phyloP scores from a whole-genome alignment of 345 rosid species.

The Lumnitzera littorea region DNA sequence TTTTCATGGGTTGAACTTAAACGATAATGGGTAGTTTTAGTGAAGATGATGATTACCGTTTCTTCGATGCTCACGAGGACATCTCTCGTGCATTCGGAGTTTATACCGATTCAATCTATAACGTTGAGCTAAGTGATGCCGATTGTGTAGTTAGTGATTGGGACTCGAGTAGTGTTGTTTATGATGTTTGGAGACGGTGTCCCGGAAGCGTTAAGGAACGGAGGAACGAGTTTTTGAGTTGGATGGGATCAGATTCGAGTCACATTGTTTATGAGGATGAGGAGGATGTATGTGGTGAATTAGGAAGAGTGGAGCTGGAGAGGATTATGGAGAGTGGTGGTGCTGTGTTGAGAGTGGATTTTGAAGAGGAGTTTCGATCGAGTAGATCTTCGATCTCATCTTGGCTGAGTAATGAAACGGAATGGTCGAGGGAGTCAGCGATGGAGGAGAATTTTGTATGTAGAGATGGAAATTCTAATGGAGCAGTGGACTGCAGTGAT shows the following conservation, averaged over 20 bases:
- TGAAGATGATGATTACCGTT: constrained; percentile 52
- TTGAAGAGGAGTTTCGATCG: constrained; percentile 44
- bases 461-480: constrained; percentile 28
- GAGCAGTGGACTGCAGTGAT: constrained; percentile 17
- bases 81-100: constrained; percentile 28
- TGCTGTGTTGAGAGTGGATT: constrained; percentile 42
- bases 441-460: constrained; percentile 16
- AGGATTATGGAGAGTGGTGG: constrained; percentile 34
- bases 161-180: constrained; percentile 22
- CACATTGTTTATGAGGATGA: constrained; percentile 10
- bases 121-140: not conserved
- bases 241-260: constrained; percentile 37
- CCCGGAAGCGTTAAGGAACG: constrained; percentile 39
- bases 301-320: constrained; percentile 20
- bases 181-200: constrained; percentile 57
- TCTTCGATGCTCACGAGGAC: constrained; percentile 72
- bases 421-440: constrained; percentile 29
- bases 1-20: constrained; percentile 67
- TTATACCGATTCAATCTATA: constrained; percentile 15
- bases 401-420: constrained; percentile 28
- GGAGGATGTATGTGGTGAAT: constrained; percentile 15
- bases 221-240: constrained; percentile 10
- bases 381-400: constrained; percentile 31
- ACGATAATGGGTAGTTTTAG: constrained; percentile 49
- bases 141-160: constrained; percentile 6